Evolutionary conservation across 805 yeast genomes (phyloP).

Genomic region (Candida manassasensis): DNA sequence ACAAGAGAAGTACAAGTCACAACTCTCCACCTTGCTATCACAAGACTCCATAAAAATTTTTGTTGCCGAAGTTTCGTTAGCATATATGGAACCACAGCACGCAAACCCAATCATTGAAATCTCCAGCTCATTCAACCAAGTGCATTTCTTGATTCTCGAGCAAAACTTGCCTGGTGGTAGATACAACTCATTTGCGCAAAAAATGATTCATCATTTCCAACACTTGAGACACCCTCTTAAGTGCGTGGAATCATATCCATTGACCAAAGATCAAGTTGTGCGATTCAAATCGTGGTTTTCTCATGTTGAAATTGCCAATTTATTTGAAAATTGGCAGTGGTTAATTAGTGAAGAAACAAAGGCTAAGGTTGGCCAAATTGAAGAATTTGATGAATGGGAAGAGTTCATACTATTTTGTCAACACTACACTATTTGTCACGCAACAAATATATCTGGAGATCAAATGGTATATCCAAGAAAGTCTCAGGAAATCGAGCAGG

Average conservation of each 20-base stretch:
- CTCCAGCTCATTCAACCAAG: constrained; percentile 41
- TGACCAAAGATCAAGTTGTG: constrained; percentile 40
- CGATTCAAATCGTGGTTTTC: constrained; percentile 51
- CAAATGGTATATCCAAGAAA: constrained; percentile 12
- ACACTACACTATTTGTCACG: constrained; percentile 68
- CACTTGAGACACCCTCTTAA: constrained; percentile 64
- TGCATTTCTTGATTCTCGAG: constrained; percentile 65
- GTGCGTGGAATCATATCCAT: constrained; percentile 57
- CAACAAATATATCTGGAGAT: constrained; percentile 35
- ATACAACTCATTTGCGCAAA: constrained; percentile 63
- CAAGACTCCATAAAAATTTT: constrained; percentile 47
- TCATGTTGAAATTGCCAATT: constrained; percentile 46
- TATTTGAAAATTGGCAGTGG: constrained; percentile 55
- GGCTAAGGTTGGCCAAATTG: constrained; percentile 43
- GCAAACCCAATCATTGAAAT: constrained; percentile 59
- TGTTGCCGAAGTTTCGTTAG: constrained; percentile 78
- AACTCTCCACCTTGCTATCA: constrained; percentile 20
- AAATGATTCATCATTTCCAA: constrained; percentile 69
- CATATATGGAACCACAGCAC: constrained; percentile 65
- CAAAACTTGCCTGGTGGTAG: constrained; percentile 65
- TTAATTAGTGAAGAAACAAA: constrained; percentile 37
- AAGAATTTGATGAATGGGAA: constrained; percentile 80
- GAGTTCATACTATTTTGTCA: constrained; percentile 73
- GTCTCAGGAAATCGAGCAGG: constrained; percentile 1
- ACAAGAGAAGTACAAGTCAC: constrained; percentile 29